Conservation (phyloP, 108 stramenopile genomes). For the Phaeodactylum tricornutum region DNA sequence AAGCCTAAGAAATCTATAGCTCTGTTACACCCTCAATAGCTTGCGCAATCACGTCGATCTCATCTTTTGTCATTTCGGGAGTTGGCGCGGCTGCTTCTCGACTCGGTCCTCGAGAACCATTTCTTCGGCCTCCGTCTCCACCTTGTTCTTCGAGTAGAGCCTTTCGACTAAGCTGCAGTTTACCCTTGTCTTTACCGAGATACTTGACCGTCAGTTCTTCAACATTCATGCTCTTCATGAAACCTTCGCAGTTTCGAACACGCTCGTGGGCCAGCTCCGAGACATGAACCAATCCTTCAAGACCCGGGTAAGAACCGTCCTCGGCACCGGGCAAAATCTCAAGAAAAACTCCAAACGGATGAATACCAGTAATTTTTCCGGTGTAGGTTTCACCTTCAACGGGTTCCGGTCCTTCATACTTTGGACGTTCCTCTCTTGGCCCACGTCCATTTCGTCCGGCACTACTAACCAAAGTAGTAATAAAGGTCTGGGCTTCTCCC, state of each 20-base stretch:
- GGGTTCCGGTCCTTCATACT: conserved; percentile 67
- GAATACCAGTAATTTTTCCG: conserved; percentile 70
- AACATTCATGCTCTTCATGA: conserved; percentile 44
- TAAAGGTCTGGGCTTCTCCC: conserved; percentile 60
- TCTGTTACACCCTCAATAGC: conserved; percentile 57
- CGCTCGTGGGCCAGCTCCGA: conserved; percentile 70
- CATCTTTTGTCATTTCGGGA: conserved; percentile 47
- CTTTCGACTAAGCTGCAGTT: conserved; percentile 66
- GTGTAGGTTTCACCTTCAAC: conserved; percentile 61
- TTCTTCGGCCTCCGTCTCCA: conserved; percentile 1
- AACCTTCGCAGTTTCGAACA: conserved; percentile 76
- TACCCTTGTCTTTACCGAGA: conserved; percentile 66
- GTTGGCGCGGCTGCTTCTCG: conserved; percentile 13
- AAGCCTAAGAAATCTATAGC: conserved; percentile 3
- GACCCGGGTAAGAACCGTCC: conserved; percentile 64
- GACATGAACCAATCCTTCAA: conserved; percentile 80
- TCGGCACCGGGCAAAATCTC: conserved; percentile 78
- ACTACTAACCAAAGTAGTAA: conserved; percentile 36
- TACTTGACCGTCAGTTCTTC: conserved; percentile 71
- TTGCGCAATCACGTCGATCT: conserved; percentile 60
- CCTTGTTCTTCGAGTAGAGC: conserved; percentile 33
- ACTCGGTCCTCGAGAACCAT: conserved; percentile 7
- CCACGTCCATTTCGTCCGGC: conserved; percentile 16
- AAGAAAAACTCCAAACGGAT: conserved; percentile 75
- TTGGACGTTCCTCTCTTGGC: conserved; percentile 20